Conservation (phyloP, 257 asterid species). For the Fraxinus anomala region DNA sequence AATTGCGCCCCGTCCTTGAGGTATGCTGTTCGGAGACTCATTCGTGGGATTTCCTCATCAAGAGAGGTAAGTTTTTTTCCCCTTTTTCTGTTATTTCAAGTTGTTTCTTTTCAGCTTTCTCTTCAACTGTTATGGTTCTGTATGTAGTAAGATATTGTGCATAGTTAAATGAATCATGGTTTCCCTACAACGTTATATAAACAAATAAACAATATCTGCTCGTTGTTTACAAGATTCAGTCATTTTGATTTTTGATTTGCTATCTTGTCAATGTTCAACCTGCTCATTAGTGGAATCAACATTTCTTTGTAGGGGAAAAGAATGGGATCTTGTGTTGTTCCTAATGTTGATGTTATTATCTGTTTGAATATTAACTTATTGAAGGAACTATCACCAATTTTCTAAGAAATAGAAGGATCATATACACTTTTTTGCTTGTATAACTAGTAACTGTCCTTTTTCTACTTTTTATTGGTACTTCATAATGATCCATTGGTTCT, state of each 20-base stretch:
- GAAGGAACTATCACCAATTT: not conserved
- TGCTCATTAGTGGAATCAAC: not conserved
- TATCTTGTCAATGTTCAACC: not conserved
- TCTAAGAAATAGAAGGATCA: not conserved
- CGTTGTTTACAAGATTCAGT: not conserved
- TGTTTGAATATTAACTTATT: not conserved
- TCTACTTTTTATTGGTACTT: not conserved
- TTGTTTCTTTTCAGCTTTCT: not conserved
- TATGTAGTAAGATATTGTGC: constrained; percentile 8
- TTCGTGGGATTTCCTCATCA: constrained; percentile 93
- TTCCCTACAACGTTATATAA: not conserved
- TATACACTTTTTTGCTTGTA: not conserved
- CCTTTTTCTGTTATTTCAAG: not conserved
- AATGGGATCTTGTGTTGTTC: not conserved
- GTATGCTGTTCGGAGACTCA: constrained; percentile 92
- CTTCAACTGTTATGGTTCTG: not conserved
- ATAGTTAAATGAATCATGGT: not conserved
- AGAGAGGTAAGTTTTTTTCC: constrained; percentile 65
- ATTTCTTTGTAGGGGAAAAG: not conserved
- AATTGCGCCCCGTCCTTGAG: constrained; percentile 92
- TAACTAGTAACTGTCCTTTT: not conserved
- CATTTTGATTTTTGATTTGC: not conserved
- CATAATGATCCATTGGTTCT: not conserved
- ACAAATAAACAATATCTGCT: not conserved
- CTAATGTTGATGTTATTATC: constrained; percentile 2